Evolutionary conservation across 371 early-diverging fungal species (phyloP).

Genomic region (Haplosporangium sp.): DNA sequence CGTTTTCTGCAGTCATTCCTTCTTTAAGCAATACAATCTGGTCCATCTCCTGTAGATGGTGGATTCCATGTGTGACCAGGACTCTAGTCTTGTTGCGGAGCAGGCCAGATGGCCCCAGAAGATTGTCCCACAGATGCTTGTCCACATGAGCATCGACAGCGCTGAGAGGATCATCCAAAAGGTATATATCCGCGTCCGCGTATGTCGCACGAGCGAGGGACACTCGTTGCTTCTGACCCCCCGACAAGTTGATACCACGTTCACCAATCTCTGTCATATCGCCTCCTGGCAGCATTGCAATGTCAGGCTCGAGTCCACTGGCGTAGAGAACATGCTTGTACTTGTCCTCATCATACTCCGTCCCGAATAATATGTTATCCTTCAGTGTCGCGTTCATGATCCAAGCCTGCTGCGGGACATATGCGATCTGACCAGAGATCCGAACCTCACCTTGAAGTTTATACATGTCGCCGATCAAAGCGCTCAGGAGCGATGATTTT

Average conservation of each 20-base stretch:
- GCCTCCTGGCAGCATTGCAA: conserved; percentile 71
- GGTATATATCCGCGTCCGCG: conserved; percentile 60
- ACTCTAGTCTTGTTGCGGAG: conserved; percentile 85
- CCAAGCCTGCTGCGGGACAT: conserved; percentile 65
- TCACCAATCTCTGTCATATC: conserved; percentile 72
- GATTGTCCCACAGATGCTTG: conserved; percentile 79
- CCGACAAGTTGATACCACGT: conserved; percentile 64
- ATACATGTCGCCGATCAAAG: conserved; percentile 61
- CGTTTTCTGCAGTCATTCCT: conserved; percentile 65
- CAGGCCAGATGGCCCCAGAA: conserved; percentile 83
- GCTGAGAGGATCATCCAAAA: conserved; percentile 70
- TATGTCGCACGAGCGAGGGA: conserved; percentile 63
- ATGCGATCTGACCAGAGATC: conserved; percentile 58
- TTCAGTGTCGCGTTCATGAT: conserved; percentile 61
- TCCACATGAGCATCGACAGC: conserved; percentile 72
- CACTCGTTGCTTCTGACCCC: conserved; percentile 68
- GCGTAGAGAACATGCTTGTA: conserved; percentile 60
- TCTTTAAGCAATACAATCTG: conserved; percentile 64
- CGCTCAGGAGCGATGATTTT: conserved; percentile 58
- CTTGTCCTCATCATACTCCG: conserved; percentile 53
- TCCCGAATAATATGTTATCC: conserved; percentile 67
- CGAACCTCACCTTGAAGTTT: conserved; percentile 49
- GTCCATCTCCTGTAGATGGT: conserved; percentile 74
- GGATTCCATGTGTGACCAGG: conserved; percentile 92
- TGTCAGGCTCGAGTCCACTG: conserved; percentile 68